Evolutionary conservation across 2,329 filamentous ascomycete genomes (phyloP).

Genomic region (Diaporthe sp.): DNA sequence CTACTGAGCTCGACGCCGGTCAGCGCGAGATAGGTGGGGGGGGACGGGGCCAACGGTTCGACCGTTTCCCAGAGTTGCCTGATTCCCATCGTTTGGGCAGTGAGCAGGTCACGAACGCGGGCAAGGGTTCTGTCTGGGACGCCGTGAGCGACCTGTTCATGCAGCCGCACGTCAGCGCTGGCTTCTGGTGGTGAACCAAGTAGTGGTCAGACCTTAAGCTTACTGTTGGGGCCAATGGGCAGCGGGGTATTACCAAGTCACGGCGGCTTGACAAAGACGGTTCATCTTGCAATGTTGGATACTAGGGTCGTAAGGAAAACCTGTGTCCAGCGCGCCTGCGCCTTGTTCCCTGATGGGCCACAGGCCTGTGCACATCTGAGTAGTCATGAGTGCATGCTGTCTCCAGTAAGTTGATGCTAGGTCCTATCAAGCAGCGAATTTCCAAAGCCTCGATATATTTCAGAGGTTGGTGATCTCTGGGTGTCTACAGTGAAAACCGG

Average conservation of each 20-base stretch:
- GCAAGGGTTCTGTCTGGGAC: background rate
- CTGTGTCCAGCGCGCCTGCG: background rate
- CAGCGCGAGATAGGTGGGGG: background rate
- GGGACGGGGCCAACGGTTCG: background rate
- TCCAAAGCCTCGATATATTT: background rate
- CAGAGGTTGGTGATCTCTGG: background rate
- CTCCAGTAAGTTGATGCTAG: background rate
- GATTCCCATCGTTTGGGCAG: background rate
- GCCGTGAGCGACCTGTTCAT: constrained; percentile 16
- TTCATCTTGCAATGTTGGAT: background rate
- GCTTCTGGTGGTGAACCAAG: background rate
- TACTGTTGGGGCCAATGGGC: background rate
- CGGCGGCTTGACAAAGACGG: background rate
- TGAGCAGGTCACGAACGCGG: background rate
- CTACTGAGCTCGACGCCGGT: background rate
- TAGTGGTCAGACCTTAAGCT: background rate
- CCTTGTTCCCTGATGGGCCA: background rate
- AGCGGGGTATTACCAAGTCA: background rate
- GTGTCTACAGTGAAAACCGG: background rate
- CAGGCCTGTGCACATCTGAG: background rate
- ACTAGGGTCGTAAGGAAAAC: too few relatives aligned
- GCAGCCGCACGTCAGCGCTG: constrained; percentile 11
- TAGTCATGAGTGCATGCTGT: background rate
- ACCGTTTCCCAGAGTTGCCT: constrained; percentile 6
- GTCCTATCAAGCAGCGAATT: too few relatives aligned